Evolutionary conservation across 768 basidiomycete species (phyloP), one percentile per base, ranked within the genome.

Genomic region (Rhodotorula paludigena): DNA sequence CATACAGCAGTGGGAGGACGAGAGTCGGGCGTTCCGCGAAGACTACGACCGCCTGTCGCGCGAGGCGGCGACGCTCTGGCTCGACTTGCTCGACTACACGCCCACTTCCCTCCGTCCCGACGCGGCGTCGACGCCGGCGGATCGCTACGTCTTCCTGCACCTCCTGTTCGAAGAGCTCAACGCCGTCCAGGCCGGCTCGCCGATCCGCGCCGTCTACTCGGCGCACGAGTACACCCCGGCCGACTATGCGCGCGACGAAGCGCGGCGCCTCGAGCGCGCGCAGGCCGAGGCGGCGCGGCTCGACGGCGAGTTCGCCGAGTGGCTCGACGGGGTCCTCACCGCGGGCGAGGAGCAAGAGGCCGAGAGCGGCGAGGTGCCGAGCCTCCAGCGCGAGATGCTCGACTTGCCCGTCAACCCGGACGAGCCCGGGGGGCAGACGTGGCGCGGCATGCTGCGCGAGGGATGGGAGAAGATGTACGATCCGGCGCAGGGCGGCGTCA

Each of bases 381-480:
- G 11, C 33, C 51, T 23, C 8, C 2, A 18, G 16, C 41, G 32
- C 25, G 39, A 42, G 44, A 32, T 25, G 51, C 28, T 28, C 41
- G 38, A 39, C 38, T 2, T 41, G n/a, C 53, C 53, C 36, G 23
- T 55, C 20, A 18, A 18, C 30, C 16, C 16, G 21, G 30, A 32
- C 23, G 39, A 28, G n/a, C 25, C 7, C n/a, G 16, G 39, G 28
- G 21, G 28, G 10, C 12, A 23, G 51, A 62, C 53, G 2, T 62
- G 52, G 52, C 60, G 60, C n/a, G 30, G 3, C 25, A 32, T 32
- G 16, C 33, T 62, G 2, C 41, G 60, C 16, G 6, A 15, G 16
- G n/a, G n/a, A 32, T 62, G 52, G 52, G 60, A 53, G 21, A 4
- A 2, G 12, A 62, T 62, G 52, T 39, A 32, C 25, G 47, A 44